These are phyloP conservation scores for Diversispora eburnea DNA, from an alignment of 192 early-diverging fungal species.

Conservation along the genomic window DNA sequence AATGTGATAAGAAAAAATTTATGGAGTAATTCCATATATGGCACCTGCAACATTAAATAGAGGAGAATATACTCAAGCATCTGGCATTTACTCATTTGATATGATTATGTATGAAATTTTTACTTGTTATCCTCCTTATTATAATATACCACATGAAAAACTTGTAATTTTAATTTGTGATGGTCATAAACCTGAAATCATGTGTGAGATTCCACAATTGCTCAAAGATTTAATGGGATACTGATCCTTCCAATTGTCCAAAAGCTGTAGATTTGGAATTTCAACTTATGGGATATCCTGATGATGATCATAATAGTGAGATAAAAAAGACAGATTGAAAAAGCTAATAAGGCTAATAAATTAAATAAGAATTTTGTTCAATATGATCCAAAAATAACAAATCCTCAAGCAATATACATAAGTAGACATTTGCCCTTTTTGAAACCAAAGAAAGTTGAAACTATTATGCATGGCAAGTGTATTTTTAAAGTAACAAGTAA, in stretches of 20 bases:
- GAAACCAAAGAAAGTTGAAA: too few species aligned
- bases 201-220: slow-evolving; percentile 30
- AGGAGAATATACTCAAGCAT: neutral
- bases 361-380: too few species aligned
- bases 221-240: slow-evolving; percentile 34
- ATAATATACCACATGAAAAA: slow-evolving; percentile 25
- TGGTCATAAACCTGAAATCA: slow-evolving; percentile 33
- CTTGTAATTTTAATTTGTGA: slow-evolving; percentile 32
- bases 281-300: too few species aligned
- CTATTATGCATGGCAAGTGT: too few species aligned
- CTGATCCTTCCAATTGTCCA: slow-evolving; percentile 28
- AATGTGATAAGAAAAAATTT: neutral
- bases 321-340: too few species aligned
- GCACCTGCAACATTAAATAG: slow-evolving; percentile 33
- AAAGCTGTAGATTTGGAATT: neutral
- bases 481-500: too few species aligned
- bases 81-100: slow-evolving; percentile 41
- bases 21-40: slow-evolving; percentile 37
- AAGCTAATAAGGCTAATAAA: too few species aligned
- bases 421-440: too few species aligned
- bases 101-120: slow-evolving; percentile 42
- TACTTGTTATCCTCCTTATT: slow-evolving; percentile 36
- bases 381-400: too few species aligned
- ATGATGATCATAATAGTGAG: too few species aligned
- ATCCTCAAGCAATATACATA: too few species aligned